phyloP scores from a whole-genome alignment of 2,329 filamentous ascomycete species.

The Sclerotinia minor region DNA sequence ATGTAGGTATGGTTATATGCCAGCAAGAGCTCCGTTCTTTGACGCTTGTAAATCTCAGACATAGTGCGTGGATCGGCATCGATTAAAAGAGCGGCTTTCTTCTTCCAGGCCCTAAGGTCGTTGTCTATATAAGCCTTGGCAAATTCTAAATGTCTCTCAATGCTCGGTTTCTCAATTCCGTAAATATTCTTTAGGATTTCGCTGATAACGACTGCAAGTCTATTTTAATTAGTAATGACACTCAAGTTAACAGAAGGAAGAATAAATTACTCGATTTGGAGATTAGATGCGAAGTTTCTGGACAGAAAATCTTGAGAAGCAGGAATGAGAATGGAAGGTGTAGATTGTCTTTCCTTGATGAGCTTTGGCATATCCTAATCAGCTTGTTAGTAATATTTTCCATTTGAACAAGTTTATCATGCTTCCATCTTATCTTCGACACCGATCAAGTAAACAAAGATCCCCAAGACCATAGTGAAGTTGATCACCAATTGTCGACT shows the following conservation, averaged over 20 bases:
- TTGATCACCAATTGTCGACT: background rate
- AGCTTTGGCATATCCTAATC: constrained; percentile 9
- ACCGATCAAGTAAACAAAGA: background rate
- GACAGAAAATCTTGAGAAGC: background rate
- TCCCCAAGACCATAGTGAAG: background rate
- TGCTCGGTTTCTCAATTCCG: background rate
- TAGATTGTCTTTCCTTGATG: background rate
- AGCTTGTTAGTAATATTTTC: background rate
- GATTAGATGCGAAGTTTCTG: background rate
- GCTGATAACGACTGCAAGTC: background rate
- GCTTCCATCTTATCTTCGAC: background rate
- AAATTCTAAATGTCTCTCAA: background rate
- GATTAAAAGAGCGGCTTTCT: background rate
- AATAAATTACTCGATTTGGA: background rate
- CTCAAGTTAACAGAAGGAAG: background rate
- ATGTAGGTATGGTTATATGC: background rate
- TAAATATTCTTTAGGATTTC: background rate
- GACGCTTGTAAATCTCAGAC: background rate
- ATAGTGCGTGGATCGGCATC: background rate
- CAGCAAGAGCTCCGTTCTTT: constrained; percentile 2
- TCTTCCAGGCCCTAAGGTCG: background rate
- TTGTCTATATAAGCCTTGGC: background rate
- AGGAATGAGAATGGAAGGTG: background rate
- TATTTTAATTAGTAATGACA: background rate
- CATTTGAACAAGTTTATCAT: background rate